Percentiles rank a stretch among this genome's conserved stretches.
These are phyloP conservation scores for Xerocomus nothofagi DNA, from an alignment of 1,284 basidiomycete genomes.

Conservation along the genomic window DNA sequence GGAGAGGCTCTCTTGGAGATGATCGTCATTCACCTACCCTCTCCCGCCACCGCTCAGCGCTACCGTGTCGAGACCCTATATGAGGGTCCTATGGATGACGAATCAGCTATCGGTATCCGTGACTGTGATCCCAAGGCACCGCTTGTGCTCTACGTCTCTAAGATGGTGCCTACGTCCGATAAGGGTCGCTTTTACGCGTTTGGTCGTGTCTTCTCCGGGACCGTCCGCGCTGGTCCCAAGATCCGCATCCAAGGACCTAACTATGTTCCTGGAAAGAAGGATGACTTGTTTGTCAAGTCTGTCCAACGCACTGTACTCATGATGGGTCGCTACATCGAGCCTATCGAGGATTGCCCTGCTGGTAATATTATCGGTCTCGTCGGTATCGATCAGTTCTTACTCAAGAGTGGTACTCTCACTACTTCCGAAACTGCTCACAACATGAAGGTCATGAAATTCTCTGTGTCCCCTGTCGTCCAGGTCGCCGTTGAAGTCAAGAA, in stretches of 20 bases:
- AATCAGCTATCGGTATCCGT: slow-evolving; percentile 97
- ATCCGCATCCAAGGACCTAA: slow-evolving; percentile 99
- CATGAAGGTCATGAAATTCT: slow-evolving; percentile 99
- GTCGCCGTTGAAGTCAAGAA: slow-evolving; percentile 99
- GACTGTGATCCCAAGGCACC: slow-evolving; percentile 98
- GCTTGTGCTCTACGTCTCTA: slow-evolving; percentile 98
- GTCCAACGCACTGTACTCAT: slow-evolving; percentile 99
- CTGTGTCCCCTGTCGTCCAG: slow-evolving; percentile 99
- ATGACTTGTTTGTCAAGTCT: slow-evolving; percentile 97
- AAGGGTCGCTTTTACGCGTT: slow-evolving; percentile 99
- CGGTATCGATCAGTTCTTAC: slow-evolving; percentile 99
- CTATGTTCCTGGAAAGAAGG: slow-evolving; percentile 98
- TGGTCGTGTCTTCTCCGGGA: slow-evolving; percentile 99
- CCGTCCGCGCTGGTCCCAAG: slow-evolving; percentile 96
- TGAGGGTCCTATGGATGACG: slow-evolving; percentile 99
- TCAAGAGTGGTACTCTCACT: slow-evolving; percentile 98
- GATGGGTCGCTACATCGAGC: slow-evolving; percentile 99
- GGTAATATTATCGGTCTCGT: slow-evolving; percentile 99
- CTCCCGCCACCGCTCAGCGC: slow-evolving; percentile 93
- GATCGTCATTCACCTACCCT: slow-evolving; percentile 99
- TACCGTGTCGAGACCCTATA: slow-evolving; percentile 99
- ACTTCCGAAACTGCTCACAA: slow-evolving; percentile 99
- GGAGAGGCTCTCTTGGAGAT: slow-evolving; percentile 99
- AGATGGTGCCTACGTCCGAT: slow-evolving; percentile 99
- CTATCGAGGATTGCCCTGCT: slow-evolving; percentile 98